These are phyloP conservation scores for Linnemannia hyalina DNA, from an alignment of 192 early-diverging fungal species.

Conservation along the genomic window DNA sequence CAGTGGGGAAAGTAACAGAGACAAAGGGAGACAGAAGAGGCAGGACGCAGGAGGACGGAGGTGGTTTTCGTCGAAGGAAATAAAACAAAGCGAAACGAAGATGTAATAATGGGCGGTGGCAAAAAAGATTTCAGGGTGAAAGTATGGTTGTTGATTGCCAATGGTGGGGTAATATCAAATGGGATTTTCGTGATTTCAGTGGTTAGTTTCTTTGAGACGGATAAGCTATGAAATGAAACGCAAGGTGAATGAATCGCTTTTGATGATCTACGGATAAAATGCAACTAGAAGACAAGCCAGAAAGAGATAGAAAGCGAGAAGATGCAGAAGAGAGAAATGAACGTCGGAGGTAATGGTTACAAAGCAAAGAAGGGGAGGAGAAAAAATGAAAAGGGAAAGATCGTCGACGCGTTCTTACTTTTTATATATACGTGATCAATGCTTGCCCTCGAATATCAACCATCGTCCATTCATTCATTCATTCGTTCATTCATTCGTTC, in stretches of 20 bases:
- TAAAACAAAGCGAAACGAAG: neutral
- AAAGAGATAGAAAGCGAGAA: neutral
- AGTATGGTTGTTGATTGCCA: neutral
- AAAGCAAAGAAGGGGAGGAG: neutral
- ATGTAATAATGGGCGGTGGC: no score
- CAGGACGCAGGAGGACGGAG: constrained; percentile 12
- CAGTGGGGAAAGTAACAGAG: neutral
- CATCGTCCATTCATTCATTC: neutral
- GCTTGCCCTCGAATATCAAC: neutral
- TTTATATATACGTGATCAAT: neutral
- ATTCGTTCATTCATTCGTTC: no score
- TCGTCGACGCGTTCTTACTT: neutral
- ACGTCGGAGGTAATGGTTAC: neutral
- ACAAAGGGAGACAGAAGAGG: neutral
- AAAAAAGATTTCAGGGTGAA: neutral
- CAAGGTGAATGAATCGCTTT: neutral
- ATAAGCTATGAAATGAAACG: neutral
- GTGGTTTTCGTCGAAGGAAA: constrained; percentile 23
- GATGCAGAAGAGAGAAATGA: neutral
- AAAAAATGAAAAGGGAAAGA: neutral
- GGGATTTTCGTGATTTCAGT: neutral
- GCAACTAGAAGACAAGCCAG: neutral
- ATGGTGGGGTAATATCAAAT: neutral
- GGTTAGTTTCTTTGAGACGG: neutral
- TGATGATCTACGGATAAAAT: neutral